Conservation (phyloP, 495 filamentous ascomycete genomes). For the Coniosporium apollinis region DNA sequence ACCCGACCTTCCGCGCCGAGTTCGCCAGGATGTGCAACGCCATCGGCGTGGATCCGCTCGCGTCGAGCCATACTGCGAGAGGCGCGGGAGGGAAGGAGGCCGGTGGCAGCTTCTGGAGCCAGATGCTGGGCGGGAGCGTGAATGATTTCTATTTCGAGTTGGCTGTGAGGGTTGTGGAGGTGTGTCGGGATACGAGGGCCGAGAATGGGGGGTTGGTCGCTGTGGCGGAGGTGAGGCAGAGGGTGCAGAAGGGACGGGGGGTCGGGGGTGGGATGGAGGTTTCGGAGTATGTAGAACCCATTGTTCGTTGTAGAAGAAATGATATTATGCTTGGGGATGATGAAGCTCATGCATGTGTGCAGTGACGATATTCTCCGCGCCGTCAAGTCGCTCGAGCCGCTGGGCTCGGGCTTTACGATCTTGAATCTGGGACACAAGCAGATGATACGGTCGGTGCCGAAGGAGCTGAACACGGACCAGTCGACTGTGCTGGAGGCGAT, state of each 20-base stretch:
- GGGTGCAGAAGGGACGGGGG: conserved; percentile 48
- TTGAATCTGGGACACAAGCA: conserved; percentile 63
- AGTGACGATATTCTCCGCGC: conserved; percentile 86
- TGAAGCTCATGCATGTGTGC: too few species aligned
- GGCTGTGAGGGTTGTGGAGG: conserved; percentile 81
- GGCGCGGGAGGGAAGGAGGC: conserved; percentile 11
- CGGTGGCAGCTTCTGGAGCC: conserved; percentile 67
- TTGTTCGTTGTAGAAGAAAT: conserved; percentile 1
- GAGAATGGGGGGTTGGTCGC: conserved; percentile 90
- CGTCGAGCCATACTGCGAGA: conserved; percentile 41
- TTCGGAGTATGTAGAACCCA: conserved; percentile 33
- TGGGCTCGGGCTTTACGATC: conserved; percentile 75
- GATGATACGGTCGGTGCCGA: conserved; percentile 85
- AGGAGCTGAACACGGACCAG: conserved; percentile 93
- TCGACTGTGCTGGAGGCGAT: conserved; percentile 79
- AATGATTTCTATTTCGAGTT: conserved; percentile 99
- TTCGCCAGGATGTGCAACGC: conserved; percentile 97
- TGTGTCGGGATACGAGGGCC: conserved; percentile 68
- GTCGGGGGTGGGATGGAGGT: conserved; percentile 64
- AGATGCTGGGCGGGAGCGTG: conserved; percentile 75
- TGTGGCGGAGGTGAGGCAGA: conserved; percentile 60
- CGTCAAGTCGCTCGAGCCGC: conserved; percentile 69
- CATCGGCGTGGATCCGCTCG: conserved; percentile 88
- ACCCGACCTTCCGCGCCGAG: conserved; percentile 86
- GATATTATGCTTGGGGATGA: background rate